Conservation (phyloP, 2,329 filamentous ascomycete species). For the Rachicladosporium sp. region DNA sequence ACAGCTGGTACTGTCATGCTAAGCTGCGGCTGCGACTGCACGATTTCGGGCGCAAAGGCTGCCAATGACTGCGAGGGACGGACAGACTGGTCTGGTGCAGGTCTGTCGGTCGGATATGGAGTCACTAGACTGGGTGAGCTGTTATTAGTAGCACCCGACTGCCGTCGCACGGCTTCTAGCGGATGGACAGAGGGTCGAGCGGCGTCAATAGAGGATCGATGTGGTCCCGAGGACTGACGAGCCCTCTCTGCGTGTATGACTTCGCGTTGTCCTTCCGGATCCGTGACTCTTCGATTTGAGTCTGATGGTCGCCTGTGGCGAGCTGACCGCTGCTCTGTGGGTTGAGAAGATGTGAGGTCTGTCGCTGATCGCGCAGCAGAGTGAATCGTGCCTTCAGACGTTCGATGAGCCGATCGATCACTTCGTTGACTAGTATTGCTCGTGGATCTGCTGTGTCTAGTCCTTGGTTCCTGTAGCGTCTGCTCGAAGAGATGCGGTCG, state of each 20-base stretch:
- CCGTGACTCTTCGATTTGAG: conserved; percentile 32
- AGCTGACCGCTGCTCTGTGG: conserved; percentile 15
- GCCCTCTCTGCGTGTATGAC: conserved; percentile 1
- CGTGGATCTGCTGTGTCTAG: conserved; percentile 32
- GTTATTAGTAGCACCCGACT: conserved; percentile 7
- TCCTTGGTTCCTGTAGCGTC: conserved; percentile 21
- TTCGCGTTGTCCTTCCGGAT: conserved; percentile 19
- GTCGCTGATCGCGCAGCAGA: conserved; percentile 52
- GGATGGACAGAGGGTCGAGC: conserved; percentile 6
- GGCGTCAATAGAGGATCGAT: background rate
- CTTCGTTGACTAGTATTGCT: conserved; percentile 21
- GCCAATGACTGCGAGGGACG: conserved; percentile 11
- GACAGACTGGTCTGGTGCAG: conserved; percentile 5
- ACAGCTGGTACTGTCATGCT: conserved; percentile 2
- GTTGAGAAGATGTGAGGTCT: conserved; percentile 39
- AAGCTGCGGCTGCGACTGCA: background rate
- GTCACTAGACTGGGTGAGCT: conserved; percentile 11
- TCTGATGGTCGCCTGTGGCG: conserved; percentile 27
- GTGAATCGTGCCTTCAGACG: conserved; percentile 26
- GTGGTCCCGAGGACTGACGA: conserved; percentile 8
- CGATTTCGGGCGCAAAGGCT: conserved; percentile 18
- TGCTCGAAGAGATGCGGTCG: conserved; percentile 34
- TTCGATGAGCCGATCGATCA: conserved; percentile 23
- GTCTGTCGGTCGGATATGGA: conserved; percentile 3
- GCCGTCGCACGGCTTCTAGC: conserved; percentile 7